Conservation (phyloP, 139 green algal genomes). For the Deuterostichococcus epilithicus region DNA sequence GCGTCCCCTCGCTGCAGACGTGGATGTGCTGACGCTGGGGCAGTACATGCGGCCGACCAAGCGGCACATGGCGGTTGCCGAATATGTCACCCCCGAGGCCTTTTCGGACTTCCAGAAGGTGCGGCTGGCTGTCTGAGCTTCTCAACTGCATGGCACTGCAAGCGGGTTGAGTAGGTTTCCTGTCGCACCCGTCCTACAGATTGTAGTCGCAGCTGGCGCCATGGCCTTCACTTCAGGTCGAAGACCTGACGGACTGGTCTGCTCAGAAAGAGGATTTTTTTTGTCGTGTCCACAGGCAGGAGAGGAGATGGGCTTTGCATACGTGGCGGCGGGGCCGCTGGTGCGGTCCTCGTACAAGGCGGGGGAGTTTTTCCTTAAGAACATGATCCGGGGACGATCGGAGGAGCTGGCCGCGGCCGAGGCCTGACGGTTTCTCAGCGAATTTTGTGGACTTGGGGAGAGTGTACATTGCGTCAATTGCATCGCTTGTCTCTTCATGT, state of each 20-base stretch:
- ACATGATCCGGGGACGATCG: not conserved
- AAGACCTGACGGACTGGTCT: too few relatives aligned
- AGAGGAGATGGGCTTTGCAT: constrained; percentile 86
- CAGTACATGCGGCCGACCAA: constrained; percentile 99
- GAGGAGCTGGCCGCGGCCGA: not conserved
- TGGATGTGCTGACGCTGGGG: constrained; percentile 97
- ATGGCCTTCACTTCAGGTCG: too few relatives aligned
- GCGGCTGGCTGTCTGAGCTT: too few relatives aligned
- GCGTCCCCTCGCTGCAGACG: constrained; percentile 35
- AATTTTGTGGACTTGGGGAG: too few relatives aligned
- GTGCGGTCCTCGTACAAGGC: constrained; percentile 93
- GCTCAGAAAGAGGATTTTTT: too few relatives aligned
- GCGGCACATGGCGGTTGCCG: constrained; percentile 92
- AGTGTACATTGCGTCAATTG: too few relatives aligned
- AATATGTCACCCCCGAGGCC: constrained; percentile 96
- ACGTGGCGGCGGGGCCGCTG: constrained; percentile 91
- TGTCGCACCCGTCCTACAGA: too few relatives aligned
- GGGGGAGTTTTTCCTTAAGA: constrained; percentile 58
- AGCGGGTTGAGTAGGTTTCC: too few relatives aligned
- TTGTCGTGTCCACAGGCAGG: constrained; percentile 42
- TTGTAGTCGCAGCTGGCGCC: too few relatives aligned
- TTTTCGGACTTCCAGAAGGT: constrained; percentile 82
- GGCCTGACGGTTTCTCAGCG: too few relatives aligned
- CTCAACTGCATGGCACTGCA: too few relatives aligned
- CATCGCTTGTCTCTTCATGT: too few relatives aligned